Base-by-base conservation (phyloP, 2,329 filamentous ascomycete species). In the Arthrobotrys sphaeroides region DNA sequence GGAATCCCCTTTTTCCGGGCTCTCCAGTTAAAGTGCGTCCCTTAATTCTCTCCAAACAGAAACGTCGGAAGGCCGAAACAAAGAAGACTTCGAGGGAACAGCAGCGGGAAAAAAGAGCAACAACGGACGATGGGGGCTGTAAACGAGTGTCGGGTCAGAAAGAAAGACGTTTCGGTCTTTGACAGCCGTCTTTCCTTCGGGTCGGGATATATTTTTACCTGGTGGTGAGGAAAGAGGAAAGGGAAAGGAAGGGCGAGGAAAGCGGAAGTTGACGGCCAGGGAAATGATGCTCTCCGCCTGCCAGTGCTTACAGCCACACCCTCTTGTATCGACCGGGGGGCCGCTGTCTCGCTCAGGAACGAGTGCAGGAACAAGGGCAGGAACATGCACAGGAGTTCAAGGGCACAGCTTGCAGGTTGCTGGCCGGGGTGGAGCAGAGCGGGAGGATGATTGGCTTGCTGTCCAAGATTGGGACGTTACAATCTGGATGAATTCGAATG, bases 391-490 rank as follows among this genome's bases (percentile, higher is more conserved):
- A 67, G 61, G 60, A 72, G 42, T 24, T 45, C 38, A 53, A 57
- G 49, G 28, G 53, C 38, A 59, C 31, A 24, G 31, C 20, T 59
- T 24, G 47, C 47, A 18, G 38, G 38, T n/a, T n/a, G n/a, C n/a
- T 40, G 18, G 31, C 36, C 59, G 40, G 67, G 57, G 42, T 43
- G 53, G 49, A 55, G 28, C 49, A 55, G n/a, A 38, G 61, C 60
- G 61, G 69, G 61, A 60, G 33, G 61, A 47, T 74, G 70, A 74
- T 74, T 74, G 70, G 70, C 70, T 67, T 68, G 60, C 60, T 28
- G 18, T 40, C 33, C 24, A 67, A 65, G 62, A 61, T 69, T 67
- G 49, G 45, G 26, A 57, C 47, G 51, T 45, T 36, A 49, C 59
- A 72, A 72, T 72, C 57, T 65, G 59, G 53, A 43, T 70, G 66